phyloP scores from a whole-genome alignment of 2,329 filamentous ascomycete genomes.

The Pseudogymnoascus pannorum region DNA sequence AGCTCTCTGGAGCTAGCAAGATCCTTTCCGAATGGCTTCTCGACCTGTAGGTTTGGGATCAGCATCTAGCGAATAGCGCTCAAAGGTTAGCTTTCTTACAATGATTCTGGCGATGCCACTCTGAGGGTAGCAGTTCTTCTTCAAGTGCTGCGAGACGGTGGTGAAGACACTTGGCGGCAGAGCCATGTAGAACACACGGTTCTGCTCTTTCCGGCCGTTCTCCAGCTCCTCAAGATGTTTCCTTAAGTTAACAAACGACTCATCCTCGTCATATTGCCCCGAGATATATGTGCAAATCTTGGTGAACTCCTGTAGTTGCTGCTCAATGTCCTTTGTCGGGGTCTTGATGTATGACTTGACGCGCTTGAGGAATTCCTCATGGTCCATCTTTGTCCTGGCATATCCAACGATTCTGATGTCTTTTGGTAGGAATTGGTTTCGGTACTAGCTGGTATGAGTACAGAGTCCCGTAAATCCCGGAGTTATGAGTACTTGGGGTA shows the following conservation, averaged over 20 bases:
- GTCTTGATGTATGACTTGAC: conserved; percentile 99
- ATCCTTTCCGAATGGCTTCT: conserved; percentile 99
- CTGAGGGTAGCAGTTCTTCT: conserved; percentile 92
- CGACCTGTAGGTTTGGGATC: conserved; percentile 54
- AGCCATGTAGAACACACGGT: conserved; percentile 99
- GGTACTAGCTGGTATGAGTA: conserved; percentile 55
- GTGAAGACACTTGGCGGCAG: conserved; percentile 97
- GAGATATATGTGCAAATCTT: conserved; percentile 84
- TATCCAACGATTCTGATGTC: conserved; percentile 97
- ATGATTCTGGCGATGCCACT: conserved; percentile 90
- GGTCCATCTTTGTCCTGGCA: conserved; percentile 99
- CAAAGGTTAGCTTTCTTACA: conserved; percentile 45
- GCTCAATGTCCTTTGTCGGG: conserved; percentile 92
- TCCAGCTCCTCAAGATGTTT: conserved; percentile 82
- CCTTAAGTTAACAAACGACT: conserved; percentile 80
- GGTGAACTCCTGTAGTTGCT: conserved; percentile 88
- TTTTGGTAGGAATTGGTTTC: conserved; percentile 97
- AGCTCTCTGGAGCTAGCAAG: conserved; percentile 88
- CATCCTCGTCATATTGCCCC: conserved; percentile 97
- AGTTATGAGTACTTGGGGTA: conserved; percentile 9
- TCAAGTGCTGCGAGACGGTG: conserved; percentile 92
- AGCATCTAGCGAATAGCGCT: not conserved
- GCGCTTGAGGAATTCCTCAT: conserved; percentile 85
- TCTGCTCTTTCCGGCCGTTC: conserved; percentile 70
- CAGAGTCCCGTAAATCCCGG: conserved; percentile 1